Conservation (phyloP, 139 green algal species). For the Micromonas pusilla region DNA sequence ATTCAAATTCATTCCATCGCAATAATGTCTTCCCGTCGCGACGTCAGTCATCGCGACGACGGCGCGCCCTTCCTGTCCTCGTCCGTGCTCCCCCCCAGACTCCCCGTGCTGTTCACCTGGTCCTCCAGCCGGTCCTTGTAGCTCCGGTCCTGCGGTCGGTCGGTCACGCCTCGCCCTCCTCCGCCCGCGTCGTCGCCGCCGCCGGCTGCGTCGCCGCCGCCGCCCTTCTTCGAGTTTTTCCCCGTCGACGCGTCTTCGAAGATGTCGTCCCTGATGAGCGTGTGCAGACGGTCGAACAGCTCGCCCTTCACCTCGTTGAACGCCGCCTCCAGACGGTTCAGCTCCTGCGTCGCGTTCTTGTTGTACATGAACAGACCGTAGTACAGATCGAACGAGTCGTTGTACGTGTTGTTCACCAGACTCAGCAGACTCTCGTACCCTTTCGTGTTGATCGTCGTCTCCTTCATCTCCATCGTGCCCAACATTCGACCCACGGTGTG, state of each 20-base stretch:
- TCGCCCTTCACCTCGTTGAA: conserved; percentile 71
- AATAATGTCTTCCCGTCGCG: not conserved
- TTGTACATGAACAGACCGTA: conserved; percentile 99
- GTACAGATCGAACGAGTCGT: conserved; percentile 99
- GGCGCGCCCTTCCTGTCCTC: not conserved
- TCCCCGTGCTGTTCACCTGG: not conserved
- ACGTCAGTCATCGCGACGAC: too few species aligned
- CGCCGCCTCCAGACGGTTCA: conserved; percentile 62
- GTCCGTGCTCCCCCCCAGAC: not conserved
- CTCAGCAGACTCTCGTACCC: conserved; percentile 87
- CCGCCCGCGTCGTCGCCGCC: too few species aligned
- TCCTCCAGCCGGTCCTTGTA: not conserved
- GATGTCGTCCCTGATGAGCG: conserved; percentile 53
- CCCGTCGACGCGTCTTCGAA: conserved; percentile 24
- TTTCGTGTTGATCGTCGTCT: conserved; percentile 87
- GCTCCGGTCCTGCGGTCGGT: too few species aligned
- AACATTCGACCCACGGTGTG: conserved; percentile 89
- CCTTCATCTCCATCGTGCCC: conserved; percentile 57
- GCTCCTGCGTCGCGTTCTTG: conserved; percentile 62
- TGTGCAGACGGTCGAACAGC: conserved; percentile 73
- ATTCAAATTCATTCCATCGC: not conserved
- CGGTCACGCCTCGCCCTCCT: too few species aligned
- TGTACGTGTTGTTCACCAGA: conserved; percentile 92
- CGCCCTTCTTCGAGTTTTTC: not conserved
- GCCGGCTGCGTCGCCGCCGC: too few species aligned